phyloP scores from a whole-genome alignment of 352 stramenopile species.

The Pythium insidiosum region DNA sequence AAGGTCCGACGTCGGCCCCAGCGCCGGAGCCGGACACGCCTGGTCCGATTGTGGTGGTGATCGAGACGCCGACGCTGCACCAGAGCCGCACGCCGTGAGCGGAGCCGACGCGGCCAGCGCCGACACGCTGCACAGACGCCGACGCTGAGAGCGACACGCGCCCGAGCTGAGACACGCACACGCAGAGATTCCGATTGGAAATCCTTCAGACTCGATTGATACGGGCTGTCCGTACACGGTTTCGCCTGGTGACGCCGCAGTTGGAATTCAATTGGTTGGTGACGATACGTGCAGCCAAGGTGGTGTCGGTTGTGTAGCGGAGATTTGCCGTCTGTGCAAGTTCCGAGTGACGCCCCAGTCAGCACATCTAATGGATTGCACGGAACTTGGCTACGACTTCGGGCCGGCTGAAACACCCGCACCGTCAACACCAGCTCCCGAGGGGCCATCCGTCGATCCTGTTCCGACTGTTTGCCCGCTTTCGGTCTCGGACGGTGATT shows the following conservation, averaged over 20 bases:
- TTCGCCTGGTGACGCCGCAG: slow-evolving; percentile 1
- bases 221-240: slow-evolving; percentile 1
- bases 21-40: no score
- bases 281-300: no score
- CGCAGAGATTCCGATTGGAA: no score
- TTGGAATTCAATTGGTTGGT: not conserved
- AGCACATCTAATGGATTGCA: not conserved
- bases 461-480: not conserved
- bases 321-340: slow-evolving; percentile 8
- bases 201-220: no score
- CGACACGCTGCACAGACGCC: no score
- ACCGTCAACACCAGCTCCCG: not conserved
- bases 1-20: no score
- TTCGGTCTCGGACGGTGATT: slow-evolving; percentile 2
- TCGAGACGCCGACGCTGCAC: no score
- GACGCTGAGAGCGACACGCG: no score
- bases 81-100: no score
- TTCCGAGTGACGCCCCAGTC: slow-evolving; percentile 4
- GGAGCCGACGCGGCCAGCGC: no score
- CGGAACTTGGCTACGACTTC: not conserved
- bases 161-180: no score
- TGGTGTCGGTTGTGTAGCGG: slow-evolving; percentile 5
- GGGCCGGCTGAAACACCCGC: not conserved
- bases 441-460: not conserved
- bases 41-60: no score